Conservation (phyloP, 1,284 basidiomycete species). For the Leucoagaricus sp. region DNA sequence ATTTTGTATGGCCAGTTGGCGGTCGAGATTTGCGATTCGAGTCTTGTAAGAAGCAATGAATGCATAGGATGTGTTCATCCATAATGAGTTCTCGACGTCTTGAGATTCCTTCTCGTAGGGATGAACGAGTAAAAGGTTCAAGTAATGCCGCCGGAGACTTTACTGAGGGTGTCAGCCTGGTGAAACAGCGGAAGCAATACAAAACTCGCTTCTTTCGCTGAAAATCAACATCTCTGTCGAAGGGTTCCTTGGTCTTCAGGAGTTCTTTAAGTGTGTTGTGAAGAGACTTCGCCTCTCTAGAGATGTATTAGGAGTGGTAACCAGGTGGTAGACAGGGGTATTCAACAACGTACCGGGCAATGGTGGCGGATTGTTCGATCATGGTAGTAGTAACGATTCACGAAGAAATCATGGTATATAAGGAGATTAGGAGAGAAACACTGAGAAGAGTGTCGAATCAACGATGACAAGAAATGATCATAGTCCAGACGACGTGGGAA, state of each 20-base stretch:
- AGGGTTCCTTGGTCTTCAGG: conserved; percentile 73
- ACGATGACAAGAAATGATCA: conserved; percentile 12
- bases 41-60: conserved; percentile 87
- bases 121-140: conserved; percentile 74
- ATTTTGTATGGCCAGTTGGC: conserved; percentile 44
- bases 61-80: conserved; percentile 91
- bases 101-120: conserved; percentile 77
- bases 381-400: conserved; percentile 21
- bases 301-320: conserved; percentile 19
- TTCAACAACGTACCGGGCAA: conserved; percentile 38
- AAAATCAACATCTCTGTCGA: conserved; percentile 83
- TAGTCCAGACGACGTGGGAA: conserved; percentile 15
- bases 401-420: conserved; percentile 24
- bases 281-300: conserved; percentile 70
- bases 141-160: conserved; percentile 78
- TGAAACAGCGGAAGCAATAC: conserved; percentile 6
- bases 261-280: conserved; percentile 70
- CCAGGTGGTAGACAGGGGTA: conserved; percentile 16
- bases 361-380: conserved; percentile 39
- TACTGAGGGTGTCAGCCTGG: conserved; percentile 12
- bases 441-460: conserved; percentile 14
- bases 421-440: conserved; percentile 14
- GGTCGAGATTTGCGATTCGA: conserved; percentile 70
- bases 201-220: conserved; percentile 76
- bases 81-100: conserved; percentile 81